Conservation (phyloP, 1,284 basidiomycete genomes). For the Trametes polyzona region DNA sequence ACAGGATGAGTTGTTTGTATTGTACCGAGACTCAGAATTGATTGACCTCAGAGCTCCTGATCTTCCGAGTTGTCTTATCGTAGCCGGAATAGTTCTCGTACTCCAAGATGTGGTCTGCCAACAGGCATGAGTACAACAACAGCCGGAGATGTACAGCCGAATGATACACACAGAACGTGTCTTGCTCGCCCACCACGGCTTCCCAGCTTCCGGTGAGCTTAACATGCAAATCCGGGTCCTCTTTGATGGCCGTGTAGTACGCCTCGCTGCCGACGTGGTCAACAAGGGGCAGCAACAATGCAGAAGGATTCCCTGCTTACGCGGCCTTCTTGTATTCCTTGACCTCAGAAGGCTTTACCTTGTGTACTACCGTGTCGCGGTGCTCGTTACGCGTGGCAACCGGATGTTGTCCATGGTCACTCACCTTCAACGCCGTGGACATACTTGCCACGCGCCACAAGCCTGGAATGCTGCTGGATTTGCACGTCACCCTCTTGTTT, state of each 20-base stretch:
- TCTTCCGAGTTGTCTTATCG: conserved; percentile 68
- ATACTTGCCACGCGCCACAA: conserved; percentile 88
- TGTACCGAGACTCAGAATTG: background rate
- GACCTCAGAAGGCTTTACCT: conserved; percentile 77
- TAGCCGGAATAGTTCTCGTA: conserved; percentile 89
- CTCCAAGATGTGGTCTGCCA: conserved; percentile 76
- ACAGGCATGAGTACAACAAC: conserved; percentile 4
- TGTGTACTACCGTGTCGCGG: conserved; percentile 60
- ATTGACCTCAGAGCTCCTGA: conserved; percentile 62
- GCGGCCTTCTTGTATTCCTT: conserved; percentile 87
- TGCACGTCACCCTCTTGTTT: conserved; percentile 81
- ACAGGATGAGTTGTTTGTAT: background rate
- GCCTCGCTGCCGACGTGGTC: conserved; percentile 55
- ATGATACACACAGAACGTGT: conserved; percentile 66
- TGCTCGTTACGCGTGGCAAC: background rate
- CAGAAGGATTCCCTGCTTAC: conserved; percentile 53
- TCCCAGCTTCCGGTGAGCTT: conserved; percentile 94
- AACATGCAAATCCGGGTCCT: conserved; percentile 73
- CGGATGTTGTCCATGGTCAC: conserved; percentile 30
- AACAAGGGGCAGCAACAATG: conserved; percentile 14
- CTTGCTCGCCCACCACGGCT: conserved; percentile 83
- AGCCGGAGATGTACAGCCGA: background rate
- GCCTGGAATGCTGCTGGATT: conserved; percentile 77
- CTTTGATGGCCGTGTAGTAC: conserved; percentile 81
- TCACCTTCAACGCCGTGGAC: conserved; percentile 87